These are phyloP conservation scores for Strigomonas oncopelti DNA, from an alignment of 208 protist species.

Conservation along the genomic window DNA sequence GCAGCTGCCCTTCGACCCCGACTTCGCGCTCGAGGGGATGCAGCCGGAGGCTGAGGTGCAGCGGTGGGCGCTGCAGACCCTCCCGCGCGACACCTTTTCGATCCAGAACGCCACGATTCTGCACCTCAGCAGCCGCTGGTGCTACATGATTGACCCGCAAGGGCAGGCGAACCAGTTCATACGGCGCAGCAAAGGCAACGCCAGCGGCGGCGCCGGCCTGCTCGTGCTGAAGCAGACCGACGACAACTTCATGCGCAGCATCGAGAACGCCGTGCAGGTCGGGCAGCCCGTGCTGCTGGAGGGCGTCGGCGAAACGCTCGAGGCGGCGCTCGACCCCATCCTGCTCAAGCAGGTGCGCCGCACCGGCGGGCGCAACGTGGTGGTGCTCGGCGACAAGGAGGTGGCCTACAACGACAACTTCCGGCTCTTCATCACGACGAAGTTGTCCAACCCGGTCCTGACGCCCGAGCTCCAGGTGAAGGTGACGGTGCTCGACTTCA, in stretches of 20 bases:
- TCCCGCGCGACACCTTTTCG: conserved; percentile 92
- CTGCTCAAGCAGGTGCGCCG: conserved; percentile 92
- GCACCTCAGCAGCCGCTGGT: conserved; percentile 82
- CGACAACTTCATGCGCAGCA: conserved; percentile 85
- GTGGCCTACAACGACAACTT: conserved; percentile 92
- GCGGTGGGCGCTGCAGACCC: conserved; percentile 90
- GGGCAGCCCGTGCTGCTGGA: conserved; percentile 95
- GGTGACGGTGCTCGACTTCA: conserved; percentile 92
- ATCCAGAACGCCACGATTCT: conserved; percentile 90
- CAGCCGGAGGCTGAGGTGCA: conserved; percentile 85
- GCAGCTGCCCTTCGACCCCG: conserved; percentile 52
- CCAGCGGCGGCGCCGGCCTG: conserved; percentile 63
- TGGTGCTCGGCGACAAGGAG: conserved; percentile 91
- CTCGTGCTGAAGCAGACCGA: conserved; percentile 90
- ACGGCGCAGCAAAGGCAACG: conserved; percentile 69
- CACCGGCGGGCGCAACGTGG: conserved; percentile 72
- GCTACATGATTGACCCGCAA: conserved; percentile 93
- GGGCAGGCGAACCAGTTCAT: conserved; percentile 94
- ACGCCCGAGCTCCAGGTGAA: conserved; percentile 94
- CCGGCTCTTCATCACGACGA: conserved; percentile 93
- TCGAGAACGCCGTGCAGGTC: conserved; percentile 92
- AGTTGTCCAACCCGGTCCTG: conserved; percentile 92
- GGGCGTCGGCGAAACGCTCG: conserved; percentile 92
- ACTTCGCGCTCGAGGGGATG: conserved; percentile 84
- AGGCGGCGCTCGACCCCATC: conserved; percentile 93